Conservation (phyloP, 1,284 basidiomycete species). For the Rhodotorula glutinis region DNA sequence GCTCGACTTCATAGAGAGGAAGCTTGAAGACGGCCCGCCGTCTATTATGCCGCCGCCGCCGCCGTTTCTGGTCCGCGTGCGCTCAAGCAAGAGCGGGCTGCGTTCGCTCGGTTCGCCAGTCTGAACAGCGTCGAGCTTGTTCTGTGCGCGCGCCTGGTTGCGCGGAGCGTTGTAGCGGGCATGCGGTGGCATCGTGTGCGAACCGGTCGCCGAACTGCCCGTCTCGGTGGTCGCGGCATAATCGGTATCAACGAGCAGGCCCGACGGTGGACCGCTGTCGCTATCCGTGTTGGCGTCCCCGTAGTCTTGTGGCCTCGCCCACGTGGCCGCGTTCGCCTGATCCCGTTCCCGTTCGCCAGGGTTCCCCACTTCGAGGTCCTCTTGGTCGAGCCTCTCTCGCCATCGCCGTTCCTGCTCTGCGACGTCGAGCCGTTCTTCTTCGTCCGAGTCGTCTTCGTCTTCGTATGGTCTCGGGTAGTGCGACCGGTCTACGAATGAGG, state of each 20-base stretch:
- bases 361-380: not conserved
- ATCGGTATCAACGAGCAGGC: not conserved
- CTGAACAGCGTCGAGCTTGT: not conserved
- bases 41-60: not conserved
- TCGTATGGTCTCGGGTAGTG: slow-evolving; percentile 37
- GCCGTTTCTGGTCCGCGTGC: not conserved
- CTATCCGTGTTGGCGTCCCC: not conserved
- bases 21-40: not conserved
- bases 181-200: too few relatives aligned
- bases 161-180: too few relatives aligned
- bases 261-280: not conserved
- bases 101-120: slow-evolving; percentile 3
- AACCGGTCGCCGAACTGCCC: too few relatives aligned
- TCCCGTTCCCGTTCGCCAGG: not conserved
- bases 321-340: not conserved
- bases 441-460: not conserved
- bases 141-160: not conserved
- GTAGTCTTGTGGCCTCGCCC: not conserved
- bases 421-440: not conserved
- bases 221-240: too few relatives aligned
- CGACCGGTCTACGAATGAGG: slow-evolving; percentile 37
- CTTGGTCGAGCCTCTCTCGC: not conserved
- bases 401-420: not conserved
- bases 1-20: not conserved
- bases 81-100: slow-evolving; percentile 4